Base-by-base conservation (phyloP, 305 asterid genomes). In the Fraxinus xanthoxyloides region DNA sequence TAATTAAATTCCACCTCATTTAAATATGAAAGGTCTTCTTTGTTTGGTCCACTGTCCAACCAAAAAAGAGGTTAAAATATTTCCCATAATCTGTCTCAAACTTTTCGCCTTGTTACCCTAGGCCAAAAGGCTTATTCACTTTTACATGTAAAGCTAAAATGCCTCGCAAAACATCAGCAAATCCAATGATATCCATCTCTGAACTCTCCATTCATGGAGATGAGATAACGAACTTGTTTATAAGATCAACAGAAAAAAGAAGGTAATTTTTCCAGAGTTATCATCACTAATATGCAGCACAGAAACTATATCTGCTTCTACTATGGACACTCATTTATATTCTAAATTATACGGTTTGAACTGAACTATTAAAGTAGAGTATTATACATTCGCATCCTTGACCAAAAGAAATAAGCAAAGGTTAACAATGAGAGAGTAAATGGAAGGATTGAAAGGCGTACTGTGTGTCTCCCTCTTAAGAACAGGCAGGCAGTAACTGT, bases 381-480 rank as follows among this genome's bases (percentile, higher is more conserved):
- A 28, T 67, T 26, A 67, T 10, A 67, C 24, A 12, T 28, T 28
- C 12, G 35, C 74, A 26, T 28, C 74, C 21, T 67, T 13, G 36
- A 28, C 19, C 21, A 61, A 26, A 67, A 26, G 7, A 65, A 65
- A 65, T 23, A 24, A 23, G 34, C n/a, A 67, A 67, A 26, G 7
- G 35, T 67, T 67, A 3, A 28, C 12, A 67, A 67, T 26, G 3
- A 65, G 1, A n/a, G 12, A 59, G 70, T 59, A 59, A 17, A 26
- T 32, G 36, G 56, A 81, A 65, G 77, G 77, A 28, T 73, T 82
- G 30, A 30, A 35, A 82, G 70, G 82, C 84, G 15, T 93, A 93
- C 98, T 89, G 83, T 95, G 99, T 77, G 67, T 92, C 89, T 95
- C 99, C 82, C 98, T 90, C 86, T 95, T 95, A 26, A 95, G 91